Evolutionary conservation across 805 yeast species (phyloP).

Genomic region (Myxozyma melibiosi): DNA sequence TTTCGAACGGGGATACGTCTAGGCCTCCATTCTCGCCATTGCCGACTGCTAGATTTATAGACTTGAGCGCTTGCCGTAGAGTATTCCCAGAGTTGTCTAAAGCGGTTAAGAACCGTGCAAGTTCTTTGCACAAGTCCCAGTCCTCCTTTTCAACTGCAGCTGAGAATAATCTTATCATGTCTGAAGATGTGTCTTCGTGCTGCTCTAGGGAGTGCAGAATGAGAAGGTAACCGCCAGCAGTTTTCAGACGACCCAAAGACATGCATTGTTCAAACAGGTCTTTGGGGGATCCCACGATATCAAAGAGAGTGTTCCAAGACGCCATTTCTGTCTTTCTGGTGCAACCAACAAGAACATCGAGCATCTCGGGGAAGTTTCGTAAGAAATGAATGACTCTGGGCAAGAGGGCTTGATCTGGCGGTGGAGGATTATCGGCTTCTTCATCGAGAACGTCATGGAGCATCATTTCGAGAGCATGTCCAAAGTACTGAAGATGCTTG

Average conservation of each 20-base stretch:
- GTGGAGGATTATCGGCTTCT: conserved; percentile 33
- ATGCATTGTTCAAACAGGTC: conserved; percentile 44
- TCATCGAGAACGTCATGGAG: conserved; percentile 43
- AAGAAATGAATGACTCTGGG: conserved; percentile 39
- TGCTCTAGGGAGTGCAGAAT: conserved; percentile 44
- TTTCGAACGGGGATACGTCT: conserved; percentile 6
- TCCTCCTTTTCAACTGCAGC: conserved; percentile 42
- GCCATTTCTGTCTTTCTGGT: conserved; percentile 60
- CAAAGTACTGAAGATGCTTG: conserved; percentile 44
- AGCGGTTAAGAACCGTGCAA: conserved; percentile 46
- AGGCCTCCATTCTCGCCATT: neutral
- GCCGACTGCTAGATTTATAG: conserved; percentile 5
- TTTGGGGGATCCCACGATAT: conserved; percentile 43
- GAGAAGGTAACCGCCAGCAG: conserved; percentile 47
- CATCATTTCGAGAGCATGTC: conserved; percentile 47
- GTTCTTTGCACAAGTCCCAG: conserved; percentile 44
- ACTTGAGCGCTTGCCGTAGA: conserved; percentile 26
- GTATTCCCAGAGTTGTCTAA: conserved; percentile 40
- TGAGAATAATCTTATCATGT: conserved; percentile 40
- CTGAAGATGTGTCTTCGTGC: conserved; percentile 36
- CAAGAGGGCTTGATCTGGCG: conserved; percentile 24
- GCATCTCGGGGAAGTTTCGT: conserved; percentile 42
- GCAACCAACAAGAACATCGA: conserved; percentile 49
- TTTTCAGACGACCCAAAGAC: conserved; percentile 41
- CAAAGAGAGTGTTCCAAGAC: conserved; percentile 52